phyloP scores from a whole-genome alignment of 1,284 basidiomycete genomes.

The Ceratobasidium sp. region DNA sequence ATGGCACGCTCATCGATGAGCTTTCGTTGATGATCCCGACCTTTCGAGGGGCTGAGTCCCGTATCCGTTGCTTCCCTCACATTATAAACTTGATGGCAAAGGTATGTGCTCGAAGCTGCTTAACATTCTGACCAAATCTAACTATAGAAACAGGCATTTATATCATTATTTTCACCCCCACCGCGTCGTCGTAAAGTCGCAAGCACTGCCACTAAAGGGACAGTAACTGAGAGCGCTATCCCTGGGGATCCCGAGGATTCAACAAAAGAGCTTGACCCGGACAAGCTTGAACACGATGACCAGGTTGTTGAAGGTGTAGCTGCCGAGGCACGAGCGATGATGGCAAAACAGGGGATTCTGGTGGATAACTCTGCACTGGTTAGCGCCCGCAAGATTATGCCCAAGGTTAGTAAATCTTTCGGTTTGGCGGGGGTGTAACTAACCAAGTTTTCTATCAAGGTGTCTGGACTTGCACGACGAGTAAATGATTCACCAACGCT shows the following conservation, averaged over 20 bases:
- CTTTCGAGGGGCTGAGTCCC: not conserved
- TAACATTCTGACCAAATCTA: not conserved
- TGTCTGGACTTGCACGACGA: constrained; percentile 26
- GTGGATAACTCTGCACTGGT: not conserved
- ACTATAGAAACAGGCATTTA: constrained; percentile 7
- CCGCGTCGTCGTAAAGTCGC: not conserved
- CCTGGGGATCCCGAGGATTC: not conserved
- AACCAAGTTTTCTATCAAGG: not conserved
- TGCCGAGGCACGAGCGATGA: not conserved
- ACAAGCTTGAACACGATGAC: constrained; percentile 29
- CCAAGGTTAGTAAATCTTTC: not conserved
- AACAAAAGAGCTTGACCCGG: not conserved
- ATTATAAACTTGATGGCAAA: constrained; percentile 36
- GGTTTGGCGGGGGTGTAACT: not conserved
- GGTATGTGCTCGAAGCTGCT: not conserved
- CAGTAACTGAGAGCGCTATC: not conserved
- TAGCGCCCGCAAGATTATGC: constrained; percentile 9
- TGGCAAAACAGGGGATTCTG: not conserved
- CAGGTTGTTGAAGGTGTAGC: not conserved
- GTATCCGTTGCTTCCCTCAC: constrained; percentile 22
- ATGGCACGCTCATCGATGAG: constrained; percentile 4
- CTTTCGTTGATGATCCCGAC: constrained; percentile 5
- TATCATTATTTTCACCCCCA: constrained; percentile 23
- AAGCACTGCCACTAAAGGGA: not conserved
- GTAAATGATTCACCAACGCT: constrained; percentile 10